Evolutionary conservation across 805 yeast genomes (phyloP), one percentile per base, ranked within the genome.

Genomic region (Priceomyces haplophilus): DNA sequence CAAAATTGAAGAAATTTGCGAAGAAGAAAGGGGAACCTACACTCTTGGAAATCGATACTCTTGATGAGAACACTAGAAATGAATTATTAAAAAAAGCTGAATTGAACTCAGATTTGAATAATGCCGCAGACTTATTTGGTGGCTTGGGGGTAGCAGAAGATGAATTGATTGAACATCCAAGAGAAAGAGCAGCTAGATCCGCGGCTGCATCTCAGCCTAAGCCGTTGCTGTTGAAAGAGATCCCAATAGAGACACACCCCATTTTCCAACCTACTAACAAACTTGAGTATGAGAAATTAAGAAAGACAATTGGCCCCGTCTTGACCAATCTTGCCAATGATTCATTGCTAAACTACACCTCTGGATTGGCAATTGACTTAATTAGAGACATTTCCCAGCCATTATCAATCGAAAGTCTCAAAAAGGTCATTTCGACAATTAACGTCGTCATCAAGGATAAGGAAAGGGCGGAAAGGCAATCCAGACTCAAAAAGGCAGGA

Each of bases 121-220:
- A 87, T 60, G 98, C 99, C 23, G 91, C 96, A 7, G 95, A 87
- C 54, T 72, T 91, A 54, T 88, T 91, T 60, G 96, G 89, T 24
- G 88, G 88, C 12, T 71, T 73, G 51, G 78, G 78, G 33, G 75
- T 77, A 41, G 78, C 80, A 18, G 58, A 56, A 31, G 61, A 53
- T 15, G 72, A 72, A 46, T 43, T 64, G 42, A 64, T 62, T 43
- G 82, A 69, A 27, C 82, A 78, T 52, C 82, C 82, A 35, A 66
- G 79, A 46, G 81, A 79, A 44, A 53, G 61, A 46, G 60, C 60
- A 8, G 79, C 78, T 25, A 75, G 73, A 42, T 76, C 75, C 18
- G 73, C 71, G 19, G 55, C 58, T 4, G 62, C 62, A 7, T 46
- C 59, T 38, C 68, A 66, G 31, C 47, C 48, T 40, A 48, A 48